Conservation (phyloP, 441 rosid species). For the Capsella rubella region DNA sequence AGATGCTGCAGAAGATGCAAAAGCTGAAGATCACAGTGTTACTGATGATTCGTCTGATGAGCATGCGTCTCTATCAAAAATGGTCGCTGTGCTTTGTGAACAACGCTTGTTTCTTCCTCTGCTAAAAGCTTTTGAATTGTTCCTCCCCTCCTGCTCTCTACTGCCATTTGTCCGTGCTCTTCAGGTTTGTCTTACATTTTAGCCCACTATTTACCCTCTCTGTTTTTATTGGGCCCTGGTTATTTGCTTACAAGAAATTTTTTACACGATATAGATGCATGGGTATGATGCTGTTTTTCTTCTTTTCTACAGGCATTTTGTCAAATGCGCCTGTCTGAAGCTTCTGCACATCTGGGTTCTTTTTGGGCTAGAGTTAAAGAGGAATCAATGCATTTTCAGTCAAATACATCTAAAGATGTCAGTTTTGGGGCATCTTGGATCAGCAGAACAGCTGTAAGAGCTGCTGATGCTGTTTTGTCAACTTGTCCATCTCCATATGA, state of each 20-base stretch:
- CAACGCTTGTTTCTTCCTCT: constrained; percentile 91
- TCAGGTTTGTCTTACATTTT: constrained; percentile 72
- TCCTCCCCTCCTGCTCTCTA: constrained; percentile 95
- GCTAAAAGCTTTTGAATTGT: constrained; percentile 97
- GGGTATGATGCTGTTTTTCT: constrained; percentile 23
- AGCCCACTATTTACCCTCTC: constrained; percentile 9
- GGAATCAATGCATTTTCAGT: constrained; percentile 62
- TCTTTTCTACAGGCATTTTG: constrained; percentile 83
- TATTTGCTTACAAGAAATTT: constrained; percentile 10
- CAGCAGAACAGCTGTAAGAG: constrained; percentile 86
- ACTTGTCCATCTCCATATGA: constrained; percentile 99
- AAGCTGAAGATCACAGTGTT: constrained; percentile 52
- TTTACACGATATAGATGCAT: constrained; percentile 30
- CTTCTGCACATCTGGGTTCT: constrained; percentile 98
- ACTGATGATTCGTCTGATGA: constrained; percentile 67
- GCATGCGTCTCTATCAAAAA: constrained; percentile 73
- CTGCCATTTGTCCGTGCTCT: constrained; percentile 96
- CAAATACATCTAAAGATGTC: constrained; percentile 71
- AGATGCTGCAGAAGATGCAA: constrained; percentile 57
- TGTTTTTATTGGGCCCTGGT: not conserved
- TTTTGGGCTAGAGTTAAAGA: constrained; percentile 91
- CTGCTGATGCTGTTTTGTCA: constrained; percentile 92
- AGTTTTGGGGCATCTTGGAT: constrained; percentile 81
- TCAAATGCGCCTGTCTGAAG: constrained; percentile 98
- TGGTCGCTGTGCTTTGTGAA: constrained; percentile 99